Base-by-base conservation (phyloP, 192 early-diverging fungal species). In the Podila epicladia region DNA sequence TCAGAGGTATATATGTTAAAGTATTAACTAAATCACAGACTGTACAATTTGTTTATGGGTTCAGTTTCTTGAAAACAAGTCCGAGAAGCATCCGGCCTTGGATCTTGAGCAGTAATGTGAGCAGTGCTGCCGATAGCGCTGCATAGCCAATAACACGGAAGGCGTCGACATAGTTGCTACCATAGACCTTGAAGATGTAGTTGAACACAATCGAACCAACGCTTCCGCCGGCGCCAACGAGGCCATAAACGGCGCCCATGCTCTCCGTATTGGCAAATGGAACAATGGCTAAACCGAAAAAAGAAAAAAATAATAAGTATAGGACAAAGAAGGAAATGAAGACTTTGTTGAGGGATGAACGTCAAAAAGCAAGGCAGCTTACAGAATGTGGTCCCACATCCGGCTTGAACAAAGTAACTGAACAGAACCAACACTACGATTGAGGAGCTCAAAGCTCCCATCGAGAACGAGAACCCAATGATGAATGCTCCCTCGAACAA, bases 181-280 rank as follows among this genome's bases (percentile, higher is more conserved):
- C 75, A 75, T 82, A 87, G n/a, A 41, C 17, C 29, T 79, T 76
- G 78, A 90, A 91, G 28, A 91, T 51, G 6, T 76, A 71, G 35
- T 73, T 85, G 74, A 92, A 92, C 6, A 88, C 26, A 20, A 88
- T 76, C 4, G 90, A 91, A 7, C 91, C 91, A 28, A 89, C 13
- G 55, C 85, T 92, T 28, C 91, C 91, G 24, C 87, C 88, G 12
- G 91, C 88, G 19, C 91, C 91, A 59, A 92, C 73, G 31, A 92
- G 74, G 13, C 91, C 91, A 28, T 87, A 85, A 2, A 86, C 83
- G 5, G 79, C 65, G 11, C 91, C 91, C 60, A 72, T 82, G 33
- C 76, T 77, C 22, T 37, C 58, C 2, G 85, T 82, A 50, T 86
- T 84, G 20, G 89, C 77, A 70, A 82, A 90, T 29, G 91, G 91